Base-by-base conservation (phyloP, 331 rosid genomes). In the Malus hybrid region DNA sequence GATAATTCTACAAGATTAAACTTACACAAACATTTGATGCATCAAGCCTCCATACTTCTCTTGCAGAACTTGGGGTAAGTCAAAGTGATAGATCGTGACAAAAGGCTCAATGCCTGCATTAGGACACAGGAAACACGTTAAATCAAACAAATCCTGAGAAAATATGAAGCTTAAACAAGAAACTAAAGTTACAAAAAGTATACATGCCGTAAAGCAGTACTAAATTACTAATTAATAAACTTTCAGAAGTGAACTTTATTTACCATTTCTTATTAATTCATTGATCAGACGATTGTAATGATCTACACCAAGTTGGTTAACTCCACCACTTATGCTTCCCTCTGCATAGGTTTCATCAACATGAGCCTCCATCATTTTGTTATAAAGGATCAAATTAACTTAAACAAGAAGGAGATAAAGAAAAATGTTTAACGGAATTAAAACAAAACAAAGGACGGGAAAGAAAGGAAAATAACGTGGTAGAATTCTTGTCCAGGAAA, bases 271-370 rank as follows among this genome's bases (percentile, higher is more conserved):
- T 12, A 79, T 4, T 39, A 85, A 57, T 65, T 85, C 85, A 60
- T 81, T 27, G 64, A 85, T 85, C 69, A 85, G 24, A 63, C 60
- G 48, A 79, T 79, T 81, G 78, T 81, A 81, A 85, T 75, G 78
- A 39, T 81, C 22, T 22, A 85, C 28, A 24, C 88, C 86, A 68
- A 75, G 70, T 79, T 79, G 82, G 27, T 85, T 85, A 44, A 85
- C 19, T 61, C 88, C 88, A 9, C 70, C 85, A 8, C 57, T 31
- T 7, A 85, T 7, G 13, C 80, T 78, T 70, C 87, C 87, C 54
- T 76, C 88, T 84, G 56, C 5, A 64, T n/a, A 57, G 46, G 46
- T 2, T 39, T 10, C 46, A 39, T 9, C 46, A 39, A 9, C 13
- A 39, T 36, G 10, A 69, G 42, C 13, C 46, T 10, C 46, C 46